These are phyloP conservation scores for Ceratobasidium sp. DNA, from an alignment of 1,284 basidiomycete genomes.

Conservation along the genomic window DNA sequence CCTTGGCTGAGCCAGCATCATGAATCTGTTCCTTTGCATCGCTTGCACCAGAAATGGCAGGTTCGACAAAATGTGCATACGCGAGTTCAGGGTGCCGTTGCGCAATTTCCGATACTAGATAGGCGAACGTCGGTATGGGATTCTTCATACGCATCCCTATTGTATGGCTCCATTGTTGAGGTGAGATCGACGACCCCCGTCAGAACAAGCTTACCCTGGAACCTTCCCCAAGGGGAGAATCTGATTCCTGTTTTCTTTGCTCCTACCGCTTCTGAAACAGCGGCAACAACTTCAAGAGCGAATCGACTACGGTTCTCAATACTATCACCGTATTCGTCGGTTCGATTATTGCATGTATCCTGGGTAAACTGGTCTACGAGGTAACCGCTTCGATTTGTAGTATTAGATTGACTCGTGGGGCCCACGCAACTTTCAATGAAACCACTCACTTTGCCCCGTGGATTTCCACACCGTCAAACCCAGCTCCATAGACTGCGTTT, in stretches of 20 bases:
- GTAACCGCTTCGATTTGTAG: slow-evolving; percentile 47
- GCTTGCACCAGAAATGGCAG: not conserved
- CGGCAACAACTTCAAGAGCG: slow-evolving; percentile 47
- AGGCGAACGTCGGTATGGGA: not conserved
- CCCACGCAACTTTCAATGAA: too few relatives aligned
- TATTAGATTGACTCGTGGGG: not conserved
- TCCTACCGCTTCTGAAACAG: slow-evolving; percentile 6
- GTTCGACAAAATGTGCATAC: slow-evolving; percentile 9
- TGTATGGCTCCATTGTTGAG: slow-evolving; percentile 42
- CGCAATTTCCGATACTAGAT: not conserved
- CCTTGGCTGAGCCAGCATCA: slow-evolving; percentile 45
- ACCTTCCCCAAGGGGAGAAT: slow-evolving; percentile 11
- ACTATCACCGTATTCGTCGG: slow-evolving; percentile 56
- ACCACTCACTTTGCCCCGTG: slow-evolving; percentile 49
- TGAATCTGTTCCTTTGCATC: slow-evolving; percentile 41
- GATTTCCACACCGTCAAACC: slow-evolving; percentile 59
- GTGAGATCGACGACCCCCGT: not conserved
- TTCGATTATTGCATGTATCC: slow-evolving; percentile 53
- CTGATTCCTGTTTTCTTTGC: not conserved
- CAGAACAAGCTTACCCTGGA: slow-evolving; percentile 3
- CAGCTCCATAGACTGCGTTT: slow-evolving; percentile 52
- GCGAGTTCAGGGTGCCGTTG: not conserved
- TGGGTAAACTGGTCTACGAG: slow-evolving; percentile 56
- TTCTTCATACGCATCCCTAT: slow-evolving; percentile 15
- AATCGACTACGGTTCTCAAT: slow-evolving; percentile 55